Conservation (phyloP, 257 asterid species). For the Nyctanthes arbortristis region DNA sequence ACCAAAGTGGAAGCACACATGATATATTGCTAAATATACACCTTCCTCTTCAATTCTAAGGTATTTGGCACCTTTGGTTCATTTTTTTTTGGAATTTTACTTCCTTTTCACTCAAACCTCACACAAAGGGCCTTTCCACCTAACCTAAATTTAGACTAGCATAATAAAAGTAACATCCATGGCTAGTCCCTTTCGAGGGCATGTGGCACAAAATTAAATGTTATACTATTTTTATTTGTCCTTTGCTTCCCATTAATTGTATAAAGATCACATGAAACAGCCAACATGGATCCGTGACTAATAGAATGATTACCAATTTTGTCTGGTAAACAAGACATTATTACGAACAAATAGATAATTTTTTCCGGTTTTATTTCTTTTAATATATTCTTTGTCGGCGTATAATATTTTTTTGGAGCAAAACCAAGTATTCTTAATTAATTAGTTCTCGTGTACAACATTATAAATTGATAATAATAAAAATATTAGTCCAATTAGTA, state of each 20-base stretch:
- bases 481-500: no score
- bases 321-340: slow-evolving; percentile 35
- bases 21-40: slow-evolving; percentile 17
- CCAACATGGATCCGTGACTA: slow-evolving; percentile 35
- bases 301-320: slow-evolving; percentile 46
- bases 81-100: slow-evolving; percentile 37
- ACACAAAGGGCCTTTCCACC: slow-evolving; percentile 35
- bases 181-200: slow-evolving; percentile 5
- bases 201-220: slow-evolving; percentile 26
- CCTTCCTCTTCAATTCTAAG: slow-evolving; percentile 62
- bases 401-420: no score
- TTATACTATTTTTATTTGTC: background rate
- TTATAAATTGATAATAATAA: background rate
- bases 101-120: slow-evolving; percentile 60
- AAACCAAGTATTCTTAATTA: slow-evolving; percentile 25
- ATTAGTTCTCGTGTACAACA: slow-evolving; percentile 14
- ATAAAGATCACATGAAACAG: background rate
- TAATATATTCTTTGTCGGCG: background rate
- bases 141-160: slow-evolving; percentile 26
- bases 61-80: slow-evolving; percentile 27
- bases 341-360: slow-evolving; percentile 18
- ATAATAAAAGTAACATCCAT: slow-evolving; percentile 16
- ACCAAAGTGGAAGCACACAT: slow-evolving; percentile 14
- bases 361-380: no score
- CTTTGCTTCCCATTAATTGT: background rate